phyloP scores from a whole-genome alignment of 345 rosid species.

The Garcia nutans region DNA sequence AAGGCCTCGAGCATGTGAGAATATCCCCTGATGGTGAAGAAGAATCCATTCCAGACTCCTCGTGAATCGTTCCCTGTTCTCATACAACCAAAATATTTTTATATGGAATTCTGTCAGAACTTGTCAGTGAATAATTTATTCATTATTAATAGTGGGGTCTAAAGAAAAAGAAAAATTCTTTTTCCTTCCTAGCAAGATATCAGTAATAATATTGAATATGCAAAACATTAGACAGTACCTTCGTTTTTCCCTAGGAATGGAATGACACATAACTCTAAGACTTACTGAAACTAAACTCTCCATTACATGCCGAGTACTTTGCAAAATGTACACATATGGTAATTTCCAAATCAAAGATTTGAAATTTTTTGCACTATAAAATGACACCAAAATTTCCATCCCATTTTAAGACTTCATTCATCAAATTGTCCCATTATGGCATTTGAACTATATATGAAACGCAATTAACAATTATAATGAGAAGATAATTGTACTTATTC shows the following conservation, averaged over 20 bases:
- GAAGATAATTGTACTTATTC: too few relatives aligned
- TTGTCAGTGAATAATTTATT: not conserved
- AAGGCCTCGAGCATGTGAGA: conserved; percentile 78
- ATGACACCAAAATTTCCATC: not conserved
- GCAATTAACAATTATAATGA: too few relatives aligned
- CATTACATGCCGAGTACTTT: too few relatives aligned
- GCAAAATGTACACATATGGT: too few relatives aligned
- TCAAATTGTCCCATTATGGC: not conserved
- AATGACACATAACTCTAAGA: too few relatives aligned
- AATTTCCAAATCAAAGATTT: too few relatives aligned
- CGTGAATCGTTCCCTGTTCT: conserved; percentile 52
- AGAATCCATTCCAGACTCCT: conserved; percentile 57
- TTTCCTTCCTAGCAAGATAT: not conserved
- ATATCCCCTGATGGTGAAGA: conserved; percentile 87
- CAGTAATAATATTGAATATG: not conserved
- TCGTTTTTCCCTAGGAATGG: not conserved
- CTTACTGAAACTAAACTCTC: too few relatives aligned
- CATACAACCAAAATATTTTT: conserved; percentile 7
- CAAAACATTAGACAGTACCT: not conserved
- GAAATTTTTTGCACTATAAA: too few relatives aligned
- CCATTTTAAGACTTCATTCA: not conserved
- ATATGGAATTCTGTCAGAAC: conserved; percentile 15
- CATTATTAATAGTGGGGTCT: not conserved
- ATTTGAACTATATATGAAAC: too few relatives aligned
- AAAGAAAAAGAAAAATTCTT: conserved; percentile 1